phyloP scores from a whole-genome alignment of 2,329 filamentous ascomycete genomes.

The Alternaria gaisen region DNA sequence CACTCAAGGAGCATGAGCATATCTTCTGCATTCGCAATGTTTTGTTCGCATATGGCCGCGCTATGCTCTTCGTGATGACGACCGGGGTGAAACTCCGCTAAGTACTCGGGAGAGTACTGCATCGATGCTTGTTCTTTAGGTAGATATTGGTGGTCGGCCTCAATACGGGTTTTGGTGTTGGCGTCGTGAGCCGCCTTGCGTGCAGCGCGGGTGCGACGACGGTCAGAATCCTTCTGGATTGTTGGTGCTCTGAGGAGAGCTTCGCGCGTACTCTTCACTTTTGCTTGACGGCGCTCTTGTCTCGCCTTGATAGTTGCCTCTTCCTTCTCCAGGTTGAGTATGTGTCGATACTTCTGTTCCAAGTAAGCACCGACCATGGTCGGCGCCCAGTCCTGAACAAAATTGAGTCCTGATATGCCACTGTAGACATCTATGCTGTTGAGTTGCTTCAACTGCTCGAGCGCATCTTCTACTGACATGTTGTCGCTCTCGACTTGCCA shows the following conservation, averaged over 20 bases:
- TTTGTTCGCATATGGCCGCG: background rate
- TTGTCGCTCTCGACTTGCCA: constrained; percentile 17
- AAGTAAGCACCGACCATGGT: constrained; percentile 39
- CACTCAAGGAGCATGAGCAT: constrained; percentile 20
- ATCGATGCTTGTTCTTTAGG: background rate
- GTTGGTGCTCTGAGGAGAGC: background rate
- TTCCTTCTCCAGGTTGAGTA: constrained; percentile 34
- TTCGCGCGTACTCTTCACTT: background rate
- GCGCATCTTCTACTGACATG: constrained; percentile 21
- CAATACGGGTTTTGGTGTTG: background rate
- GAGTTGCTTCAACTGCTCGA: constrained; percentile 27
- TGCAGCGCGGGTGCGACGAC: background rate
- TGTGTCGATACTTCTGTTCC: constrained; percentile 37
- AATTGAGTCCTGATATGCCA: constrained; percentile 31
- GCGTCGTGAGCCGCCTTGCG: background rate
- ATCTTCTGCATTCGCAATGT: background rate
- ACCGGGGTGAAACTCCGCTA: background rate
- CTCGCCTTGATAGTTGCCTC: constrained; percentile 15
- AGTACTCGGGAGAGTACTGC: background rate
- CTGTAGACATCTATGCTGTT: constrained; percentile 22
- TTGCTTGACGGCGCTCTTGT: constrained; percentile 15
- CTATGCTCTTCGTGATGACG: constrained; percentile 2
- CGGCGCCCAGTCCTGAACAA: constrained; percentile 32
- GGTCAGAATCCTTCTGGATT: constrained; percentile 1
- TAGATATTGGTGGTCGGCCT: background rate